phyloP scores from a whole-genome alignment of 1,139 yeast species.

The Zygoascus hellenicus region DNA sequence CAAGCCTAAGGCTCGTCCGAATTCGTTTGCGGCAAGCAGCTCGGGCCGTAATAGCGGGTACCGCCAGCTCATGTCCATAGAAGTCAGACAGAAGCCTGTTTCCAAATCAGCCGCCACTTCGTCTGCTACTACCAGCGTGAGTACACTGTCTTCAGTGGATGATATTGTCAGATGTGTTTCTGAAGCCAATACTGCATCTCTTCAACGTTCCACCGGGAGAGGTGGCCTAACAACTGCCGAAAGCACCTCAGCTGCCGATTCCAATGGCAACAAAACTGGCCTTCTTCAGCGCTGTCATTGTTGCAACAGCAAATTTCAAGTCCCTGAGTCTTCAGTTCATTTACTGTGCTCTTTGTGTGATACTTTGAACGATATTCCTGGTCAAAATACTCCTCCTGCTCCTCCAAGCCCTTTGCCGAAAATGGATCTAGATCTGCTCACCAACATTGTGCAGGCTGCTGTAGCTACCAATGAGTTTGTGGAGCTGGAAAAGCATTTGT shows the following conservation, averaged over 20 bases:
- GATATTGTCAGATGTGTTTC: slow-evolving; percentile 24
- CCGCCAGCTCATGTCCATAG: slow-evolving; percentile 2
- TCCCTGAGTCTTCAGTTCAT: slow-evolving; percentile 43
- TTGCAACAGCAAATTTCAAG: slow-evolving; percentile 55
- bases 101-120: neutral
- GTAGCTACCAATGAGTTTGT: slow-evolving; percentile 1
- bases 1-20: neutral
- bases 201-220: neutral
- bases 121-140: slow-evolving; percentile 15
- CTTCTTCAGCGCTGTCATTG: slow-evolving; percentile 40
- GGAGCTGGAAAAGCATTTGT: slow-evolving; percentile 19
- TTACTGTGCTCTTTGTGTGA: slow-evolving; percentile 44
- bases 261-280: neutral
- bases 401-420: neutral
- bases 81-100: slow-evolving; percentile 3
- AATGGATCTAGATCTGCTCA: slow-evolving; percentile 3
- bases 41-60: too few relatives aligned
- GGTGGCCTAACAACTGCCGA: neutral
- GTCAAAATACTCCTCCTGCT: neutral
- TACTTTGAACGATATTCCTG: slow-evolving; percentile 26
- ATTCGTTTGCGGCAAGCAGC: too few relatives aligned
- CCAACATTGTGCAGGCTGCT: neutral
- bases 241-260: neutral
- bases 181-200: slow-evolving; percentile 20
- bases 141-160: slow-evolving; percentile 24